Conservation (phyloP, 129 eudicot species). For the Mikania micrantha region DNA sequence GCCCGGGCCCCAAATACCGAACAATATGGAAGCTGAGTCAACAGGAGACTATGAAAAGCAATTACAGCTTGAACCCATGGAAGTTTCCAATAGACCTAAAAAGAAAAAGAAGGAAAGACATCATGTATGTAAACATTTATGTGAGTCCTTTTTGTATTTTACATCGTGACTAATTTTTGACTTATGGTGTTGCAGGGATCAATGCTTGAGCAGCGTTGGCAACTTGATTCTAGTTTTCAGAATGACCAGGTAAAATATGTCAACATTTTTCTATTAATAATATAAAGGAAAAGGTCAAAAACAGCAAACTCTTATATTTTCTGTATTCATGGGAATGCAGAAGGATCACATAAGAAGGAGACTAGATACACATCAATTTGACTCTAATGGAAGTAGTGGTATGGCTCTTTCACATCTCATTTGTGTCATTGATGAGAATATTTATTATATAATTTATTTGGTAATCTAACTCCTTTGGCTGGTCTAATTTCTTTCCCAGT, state of each 20-base stretch:
- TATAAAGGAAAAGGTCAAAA: neutral
- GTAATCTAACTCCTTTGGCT: conserved; percentile 40
- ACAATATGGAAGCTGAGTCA: conserved; percentile 79
- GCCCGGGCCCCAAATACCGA: conserved; percentile 48
- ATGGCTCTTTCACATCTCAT: conserved; percentile 22
- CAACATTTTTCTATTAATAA: neutral
- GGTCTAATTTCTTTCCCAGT: conserved; percentile 59
- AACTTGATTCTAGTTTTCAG: conserved; percentile 51
- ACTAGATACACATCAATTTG: conserved; percentile 61
- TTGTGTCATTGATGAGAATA: neutral
- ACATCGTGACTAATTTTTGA: neutral
- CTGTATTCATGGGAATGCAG: conserved; percentile 32
- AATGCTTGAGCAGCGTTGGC: conserved; percentile 72
- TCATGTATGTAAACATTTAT: conserved; percentile 39
- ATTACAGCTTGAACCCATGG: conserved; percentile 53
- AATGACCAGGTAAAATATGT: conserved; percentile 65
- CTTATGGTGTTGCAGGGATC: conserved; percentile 45
- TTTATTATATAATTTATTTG: conserved; percentile 12
- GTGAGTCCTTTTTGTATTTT: neutral
- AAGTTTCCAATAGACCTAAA: conserved; percentile 67
- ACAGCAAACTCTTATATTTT: neutral
- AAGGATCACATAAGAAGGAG: conserved; percentile 70
- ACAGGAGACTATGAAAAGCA: conserved; percentile 66
- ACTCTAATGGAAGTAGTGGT: conserved; percentile 80
- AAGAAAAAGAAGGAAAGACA: conserved; percentile 87